phyloP scores from a whole-genome alignment of 768 basidiomycete genomes.

The Cystofilobasidium macerans region DNA sequence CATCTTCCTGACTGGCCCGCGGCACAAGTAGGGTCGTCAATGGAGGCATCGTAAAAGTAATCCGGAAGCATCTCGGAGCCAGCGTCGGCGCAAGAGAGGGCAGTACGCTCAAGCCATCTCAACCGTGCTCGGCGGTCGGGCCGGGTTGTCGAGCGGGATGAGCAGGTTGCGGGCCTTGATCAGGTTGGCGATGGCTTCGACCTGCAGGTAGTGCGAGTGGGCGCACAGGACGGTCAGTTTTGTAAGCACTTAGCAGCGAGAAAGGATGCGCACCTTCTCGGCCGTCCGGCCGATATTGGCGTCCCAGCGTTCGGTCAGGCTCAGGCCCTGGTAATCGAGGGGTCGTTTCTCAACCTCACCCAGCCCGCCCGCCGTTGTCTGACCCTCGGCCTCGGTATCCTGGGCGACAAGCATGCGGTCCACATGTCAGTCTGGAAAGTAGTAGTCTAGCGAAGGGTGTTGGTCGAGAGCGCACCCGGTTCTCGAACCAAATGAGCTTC shows the following conservation, averaged over 20 bases:
- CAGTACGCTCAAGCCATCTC: not conserved
- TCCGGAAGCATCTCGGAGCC: not conserved
- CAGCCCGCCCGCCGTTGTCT: slow-evolving; percentile 23
- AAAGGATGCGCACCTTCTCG: slow-evolving; percentile 53
- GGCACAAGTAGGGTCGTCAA: slow-evolving; percentile 1
- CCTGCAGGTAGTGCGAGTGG: not conserved
- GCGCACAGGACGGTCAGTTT: too few species aligned
- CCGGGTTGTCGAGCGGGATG: not conserved
- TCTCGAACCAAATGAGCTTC: slow-evolving; percentile 86
- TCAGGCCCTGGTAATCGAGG: slow-evolving; percentile 61
- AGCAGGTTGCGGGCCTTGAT: slow-evolving; percentile 18
- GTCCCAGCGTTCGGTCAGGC: slow-evolving; percentile 93
- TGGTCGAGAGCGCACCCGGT: slow-evolving; percentile 39
- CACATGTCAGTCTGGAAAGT: not conserved
- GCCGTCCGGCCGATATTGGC: slow-evolving; percentile 79
- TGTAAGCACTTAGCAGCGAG: too few species aligned
- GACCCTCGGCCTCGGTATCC: slow-evolving; percentile 13
- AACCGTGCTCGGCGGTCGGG: not conserved
- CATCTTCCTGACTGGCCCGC: too few species aligned
- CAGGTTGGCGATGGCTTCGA: slow-evolving; percentile 24
- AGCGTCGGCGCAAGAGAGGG: not conserved
- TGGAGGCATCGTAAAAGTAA: not conserved
- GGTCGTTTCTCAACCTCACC: slow-evolving; percentile 74
- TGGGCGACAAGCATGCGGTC: not conserved
- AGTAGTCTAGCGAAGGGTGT: not conserved